Conservation (phyloP, 2,329 filamentous ascomycete species). For the Capronia americana region DNA sequence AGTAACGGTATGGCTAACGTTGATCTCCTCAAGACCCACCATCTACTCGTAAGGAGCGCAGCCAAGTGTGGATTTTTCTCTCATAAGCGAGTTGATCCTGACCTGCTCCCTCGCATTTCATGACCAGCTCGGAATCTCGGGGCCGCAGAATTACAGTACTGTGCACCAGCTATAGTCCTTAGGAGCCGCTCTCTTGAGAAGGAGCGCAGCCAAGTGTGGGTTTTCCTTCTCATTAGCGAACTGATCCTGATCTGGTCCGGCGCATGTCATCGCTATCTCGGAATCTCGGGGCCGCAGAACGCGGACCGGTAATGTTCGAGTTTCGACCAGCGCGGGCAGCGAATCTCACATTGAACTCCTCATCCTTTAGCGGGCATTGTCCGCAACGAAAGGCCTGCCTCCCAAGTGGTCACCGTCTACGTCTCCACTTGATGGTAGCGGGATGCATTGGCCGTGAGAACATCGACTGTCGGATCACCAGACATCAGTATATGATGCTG, state of each 20-base stretch:
- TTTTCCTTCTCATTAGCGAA: no score
- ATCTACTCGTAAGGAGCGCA: no score
- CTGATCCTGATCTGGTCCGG: no score
- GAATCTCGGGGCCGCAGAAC: background rate
- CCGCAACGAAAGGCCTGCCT: background rate
- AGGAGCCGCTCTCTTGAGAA: no score
- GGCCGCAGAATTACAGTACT: no score
- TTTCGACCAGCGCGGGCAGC: background rate
- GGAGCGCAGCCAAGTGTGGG: no score
- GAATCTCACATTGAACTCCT: background rate
- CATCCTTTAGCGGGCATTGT: background rate
- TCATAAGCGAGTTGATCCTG: no score
- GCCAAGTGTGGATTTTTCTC: no score
- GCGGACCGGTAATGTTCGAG: background rate
- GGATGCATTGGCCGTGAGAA: constrained; percentile 31
- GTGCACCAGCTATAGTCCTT: no score
- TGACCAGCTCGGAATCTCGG: no score
- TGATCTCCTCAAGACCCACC: background rate
- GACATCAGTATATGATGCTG: background rate
- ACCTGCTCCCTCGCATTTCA: no score
- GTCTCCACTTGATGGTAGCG: constrained; percentile 26
- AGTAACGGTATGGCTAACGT: background rate
- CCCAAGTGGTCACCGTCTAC: background rate
- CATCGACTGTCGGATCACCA: constrained; percentile 18
- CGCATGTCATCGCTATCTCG: background rate